Base-by-base conservation (phyloP, 306 rosid genomes). In the Gleditsia sinensis region DNA sequence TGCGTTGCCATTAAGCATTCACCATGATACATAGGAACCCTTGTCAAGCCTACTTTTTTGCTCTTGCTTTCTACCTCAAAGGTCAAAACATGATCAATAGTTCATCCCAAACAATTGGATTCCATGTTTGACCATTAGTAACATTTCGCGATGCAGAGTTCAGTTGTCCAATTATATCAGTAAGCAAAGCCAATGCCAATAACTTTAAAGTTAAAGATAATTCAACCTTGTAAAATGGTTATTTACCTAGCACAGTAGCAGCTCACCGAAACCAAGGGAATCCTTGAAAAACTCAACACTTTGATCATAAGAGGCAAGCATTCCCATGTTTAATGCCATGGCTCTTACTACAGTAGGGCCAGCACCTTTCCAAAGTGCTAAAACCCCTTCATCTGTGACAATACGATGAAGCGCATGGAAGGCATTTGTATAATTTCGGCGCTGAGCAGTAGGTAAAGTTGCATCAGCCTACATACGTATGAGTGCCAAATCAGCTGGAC, bases 381-480 rank as follows among this genome's bases (percentile, higher is more conserved):
- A 80, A 70, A 94, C 84, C 39, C 99, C 99, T 80, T 94, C 99
- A 55, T 94, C 99, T 9, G 90, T 50, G 46, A 50, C 80, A 79
- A 94, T 94, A 54, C 99, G 94, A 80, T 69, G 85, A 12, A 94
- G 96, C 13, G 99, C 99, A 72, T 94, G 96, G 88, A 94, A 88
- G 71, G 97, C 98, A 57, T 94, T 94, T 77, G 81, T 91, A 87
- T 94, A 94, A 60, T 94, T 33, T 24, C 99, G 86, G 82, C 97
- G 95, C 84, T 92, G 97, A 53, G 98, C 98, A 79, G 23, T 79
- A 19, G 99, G 90, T 74, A 94, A 82, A 40, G 99, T 94, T 25
- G 98, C 95, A 86, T 94, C 99, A 20, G 98, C 99, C 80, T 94
- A 98, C 99, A 94, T 94, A 50, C 99, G 96, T 34, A 94, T 87